These are phyloP conservation scores for Aureobasidium lini DNA, from an alignment of 2,329 filamentous ascomycete species.

Conservation along the genomic window DNA sequence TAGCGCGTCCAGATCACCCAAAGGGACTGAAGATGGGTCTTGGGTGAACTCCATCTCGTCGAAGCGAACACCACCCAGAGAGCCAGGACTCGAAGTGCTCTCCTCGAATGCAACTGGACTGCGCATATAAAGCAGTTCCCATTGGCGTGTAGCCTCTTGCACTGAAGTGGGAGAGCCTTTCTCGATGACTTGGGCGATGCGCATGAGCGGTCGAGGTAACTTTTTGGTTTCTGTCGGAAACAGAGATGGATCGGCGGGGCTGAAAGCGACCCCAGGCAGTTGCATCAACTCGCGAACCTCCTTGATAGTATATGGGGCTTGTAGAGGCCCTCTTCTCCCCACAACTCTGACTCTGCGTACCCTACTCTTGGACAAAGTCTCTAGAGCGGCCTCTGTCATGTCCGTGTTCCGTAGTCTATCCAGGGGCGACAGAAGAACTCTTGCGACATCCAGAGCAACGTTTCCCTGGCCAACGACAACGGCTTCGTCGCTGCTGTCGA, in stretches of 20 bases:
- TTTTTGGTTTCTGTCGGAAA: conserved; percentile 59
- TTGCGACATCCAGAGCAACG: conserved; percentile 86
- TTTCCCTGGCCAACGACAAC: conserved; percentile 93
- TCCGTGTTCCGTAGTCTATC: conserved; percentile 73
- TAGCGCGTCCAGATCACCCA: conserved; percentile 11
- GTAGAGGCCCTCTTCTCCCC: conserved; percentile 70
- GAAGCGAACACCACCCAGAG: conserved; percentile 62
- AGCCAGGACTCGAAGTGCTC: conserved; percentile 35
- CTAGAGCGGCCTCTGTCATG: conserved; percentile 77
- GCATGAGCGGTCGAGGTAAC: conserved; percentile 67
- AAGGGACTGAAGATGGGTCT: conserved; percentile 34
- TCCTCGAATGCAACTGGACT: conserved; percentile 64
- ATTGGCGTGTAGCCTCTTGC: conserved; percentile 53
- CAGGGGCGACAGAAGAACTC: conserved; percentile 73
- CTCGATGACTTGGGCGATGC: conserved; percentile 71
- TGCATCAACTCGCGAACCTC: conserved; percentile 84
- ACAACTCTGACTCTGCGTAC: conserved; percentile 80
- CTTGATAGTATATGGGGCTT: conserved; percentile 93
- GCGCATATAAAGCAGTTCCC: conserved; percentile 82
- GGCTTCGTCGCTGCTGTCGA: conserved; percentile 70
- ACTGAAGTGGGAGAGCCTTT: conserved; percentile 58
- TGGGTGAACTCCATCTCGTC: conserved; percentile 39
- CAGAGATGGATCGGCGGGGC: conserved; percentile 57
- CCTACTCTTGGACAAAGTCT: conserved; percentile 62
- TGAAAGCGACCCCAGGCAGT: conserved; percentile 63